Conservation (phyloP, 192 early-diverging fungal genomes). For the Paraglomus occultum region DNA sequence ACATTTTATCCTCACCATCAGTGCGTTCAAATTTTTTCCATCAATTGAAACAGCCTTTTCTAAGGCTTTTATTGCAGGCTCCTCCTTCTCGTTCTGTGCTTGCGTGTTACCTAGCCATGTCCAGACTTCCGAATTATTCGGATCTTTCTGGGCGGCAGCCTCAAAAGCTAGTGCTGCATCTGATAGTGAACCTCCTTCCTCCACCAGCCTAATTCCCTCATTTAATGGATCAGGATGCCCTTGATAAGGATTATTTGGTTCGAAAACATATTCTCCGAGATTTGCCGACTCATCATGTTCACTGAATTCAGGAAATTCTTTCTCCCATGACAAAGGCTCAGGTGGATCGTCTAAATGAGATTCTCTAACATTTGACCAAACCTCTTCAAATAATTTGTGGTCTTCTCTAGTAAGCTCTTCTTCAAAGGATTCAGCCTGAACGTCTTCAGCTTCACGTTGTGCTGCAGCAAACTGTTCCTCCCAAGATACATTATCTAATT, state of each 20-base stretch:
- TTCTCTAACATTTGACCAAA: slow-evolving; percentile 52
- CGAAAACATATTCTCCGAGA: slow-evolving; percentile 81
- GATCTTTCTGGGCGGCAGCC: slow-evolving; percentile 79
- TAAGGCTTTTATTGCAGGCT: slow-evolving; percentile 88
- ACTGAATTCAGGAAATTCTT: slow-evolving; percentile 43
- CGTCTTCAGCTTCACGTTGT: slow-evolving; percentile 41
- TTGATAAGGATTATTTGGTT: slow-evolving; percentile 72
- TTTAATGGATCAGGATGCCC: slow-evolving; percentile 55
- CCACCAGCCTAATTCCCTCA: slow-evolving; percentile 54
- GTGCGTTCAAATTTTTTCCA: slow-evolving; percentile 60
- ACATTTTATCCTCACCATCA: slow-evolving; percentile 49
- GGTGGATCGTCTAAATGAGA: slow-evolving; percentile 32
- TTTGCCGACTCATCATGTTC: slow-evolving; percentile 57
- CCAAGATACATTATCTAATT: slow-evolving; percentile 51
- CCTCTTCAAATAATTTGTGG: slow-evolving; percentile 48
- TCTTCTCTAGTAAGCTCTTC: slow-evolving; percentile 29
- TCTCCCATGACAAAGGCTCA: slow-evolving; percentile 34
- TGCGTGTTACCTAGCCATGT: slow-evolving; percentile 87
- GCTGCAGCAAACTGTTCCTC: slow-evolving; percentile 58
- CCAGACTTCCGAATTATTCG: slow-evolving; percentile 81
- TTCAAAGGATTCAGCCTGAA: slow-evolving; percentile 44
- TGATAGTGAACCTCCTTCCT: slow-evolving; percentile 63
- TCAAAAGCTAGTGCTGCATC: slow-evolving; percentile 93
- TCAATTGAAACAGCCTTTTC: slow-evolving; percentile 80
- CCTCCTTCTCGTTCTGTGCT: slow-evolving; percentile 98